Conservation (phyloP, 345 rosid genomes). For the Geranium brycei region DNA sequence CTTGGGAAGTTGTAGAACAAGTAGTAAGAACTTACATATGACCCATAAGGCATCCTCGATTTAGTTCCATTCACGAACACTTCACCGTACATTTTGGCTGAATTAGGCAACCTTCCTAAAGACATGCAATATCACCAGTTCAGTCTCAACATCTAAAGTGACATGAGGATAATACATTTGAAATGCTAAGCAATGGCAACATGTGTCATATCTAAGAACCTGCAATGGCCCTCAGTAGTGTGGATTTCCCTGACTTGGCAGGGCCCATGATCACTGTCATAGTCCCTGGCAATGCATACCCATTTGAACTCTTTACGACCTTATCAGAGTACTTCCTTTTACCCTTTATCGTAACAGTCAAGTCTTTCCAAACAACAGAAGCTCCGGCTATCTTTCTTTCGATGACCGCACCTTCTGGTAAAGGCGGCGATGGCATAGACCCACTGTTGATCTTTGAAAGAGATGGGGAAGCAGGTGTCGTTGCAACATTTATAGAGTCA, state of each 20-base stretch:
- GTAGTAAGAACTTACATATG: constrained; percentile 55
- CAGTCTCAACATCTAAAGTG: background rate
- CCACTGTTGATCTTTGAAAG: constrained; percentile 78
- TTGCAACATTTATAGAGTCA: constrained; percentile 66
- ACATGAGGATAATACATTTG: background rate
- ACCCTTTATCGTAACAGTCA: constrained; percentile 78
- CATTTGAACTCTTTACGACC: constrained; percentile 85
- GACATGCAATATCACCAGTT: constrained; percentile 5
- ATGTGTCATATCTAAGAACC: constrained; percentile 28
- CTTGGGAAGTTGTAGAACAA: background rate
- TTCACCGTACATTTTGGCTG: constrained; percentile 77
- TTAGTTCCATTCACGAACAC: constrained; percentile 75
- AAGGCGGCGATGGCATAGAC: constrained; percentile 68
- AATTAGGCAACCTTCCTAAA: constrained; percentile 68
- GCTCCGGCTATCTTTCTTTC: constrained; percentile 79
- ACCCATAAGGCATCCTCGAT: constrained; percentile 64
- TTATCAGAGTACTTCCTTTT: constrained; percentile 85
- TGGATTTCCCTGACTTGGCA: constrained; percentile 94
- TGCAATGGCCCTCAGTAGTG: constrained; percentile 80
- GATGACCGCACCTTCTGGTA: constrained; percentile 43
- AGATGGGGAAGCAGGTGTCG: constrained; percentile 72
- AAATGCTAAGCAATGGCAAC: background rate
- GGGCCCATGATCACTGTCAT: constrained; percentile 99
- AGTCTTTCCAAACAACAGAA: constrained; percentile 85
- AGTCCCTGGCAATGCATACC: constrained; percentile 91